Base-by-base conservation (phyloP, 129 eudicot genomes). In the Saposhnikovia divaricata region DNA sequence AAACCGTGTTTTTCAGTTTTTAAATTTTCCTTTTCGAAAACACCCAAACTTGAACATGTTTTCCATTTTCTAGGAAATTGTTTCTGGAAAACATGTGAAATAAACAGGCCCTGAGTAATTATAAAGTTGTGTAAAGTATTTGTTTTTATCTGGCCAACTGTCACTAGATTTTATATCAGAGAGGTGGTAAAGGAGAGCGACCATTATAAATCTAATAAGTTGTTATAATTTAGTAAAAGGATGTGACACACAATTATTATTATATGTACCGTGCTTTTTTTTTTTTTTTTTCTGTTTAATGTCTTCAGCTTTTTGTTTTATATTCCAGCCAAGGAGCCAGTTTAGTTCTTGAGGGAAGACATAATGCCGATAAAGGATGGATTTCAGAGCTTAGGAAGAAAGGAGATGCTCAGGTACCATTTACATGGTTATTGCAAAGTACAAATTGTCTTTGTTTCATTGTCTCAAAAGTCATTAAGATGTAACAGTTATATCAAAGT, bases 321-420 rank as follows among this genome's bases (percentile, higher is more conserved):
- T 38, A 84, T 83, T 76, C 78, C 89, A 95, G 97, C 82, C 88
- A 90, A 76, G 93, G 94, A 70, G 80, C 82, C 51, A 87, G 86
- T 43, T 87, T 87, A 80, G 81, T 88, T 74, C 86, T 95, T 77
- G 96, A 95, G 82, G 98, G 98, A 81, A 89, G 97, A 57, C 98
- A 92, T 87, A 90, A 95, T 82, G 97, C 89, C 38, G 97, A 95
- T 84, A 82, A 61, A 83, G 94, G 88, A 42, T 95, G 98, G 98
- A 87, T 95, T 78, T 83, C 91, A 77, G 97, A 90, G 80, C 89
- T 95, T 78, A 88, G 91, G 80, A 82, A 40, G 84, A 80, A 79
- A 78, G 98, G 98, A 82, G 82, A 87, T 76, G 86, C 91, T 80
- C 85, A 85, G 96, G 97, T 91, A 84, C 70, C 37, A 44, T 80